These are phyloP conservation scores for Thymus quinquecostatus DNA, from an alignment of 257 asterid species.

Conservation along the genomic window DNA sequence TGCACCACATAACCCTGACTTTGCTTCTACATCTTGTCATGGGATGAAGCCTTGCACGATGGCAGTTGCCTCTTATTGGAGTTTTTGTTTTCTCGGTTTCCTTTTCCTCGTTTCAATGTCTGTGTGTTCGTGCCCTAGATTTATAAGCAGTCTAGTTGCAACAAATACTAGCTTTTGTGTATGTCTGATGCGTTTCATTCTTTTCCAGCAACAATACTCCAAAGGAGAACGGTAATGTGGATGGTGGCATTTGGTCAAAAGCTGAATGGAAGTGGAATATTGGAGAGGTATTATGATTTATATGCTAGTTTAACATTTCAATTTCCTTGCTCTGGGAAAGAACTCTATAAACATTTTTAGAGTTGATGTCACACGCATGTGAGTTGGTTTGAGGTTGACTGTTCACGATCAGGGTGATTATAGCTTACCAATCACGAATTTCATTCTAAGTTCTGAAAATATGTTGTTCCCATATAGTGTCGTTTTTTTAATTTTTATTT, in stretches of 20 bases:
- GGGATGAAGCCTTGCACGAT: neutral
- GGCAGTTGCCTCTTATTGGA: neutral
- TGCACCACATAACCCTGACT: neutral
- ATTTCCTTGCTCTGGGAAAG: slow-evolving; percentile 12
- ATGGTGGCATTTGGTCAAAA: slow-evolving; percentile 64
- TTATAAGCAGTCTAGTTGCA: neutral
- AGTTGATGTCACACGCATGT: neutral
- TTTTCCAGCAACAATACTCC: slow-evolving; percentile 46
- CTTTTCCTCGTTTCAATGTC: neutral
- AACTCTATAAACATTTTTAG: neutral
- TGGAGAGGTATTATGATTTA: slow-evolving; percentile 61
- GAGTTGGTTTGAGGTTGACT: neutral
- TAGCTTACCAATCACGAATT: neutral
- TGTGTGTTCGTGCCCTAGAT: neutral
- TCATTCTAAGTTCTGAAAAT: neutral
- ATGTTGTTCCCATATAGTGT: neutral
- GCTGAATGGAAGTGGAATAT: slow-evolving; percentile 68
- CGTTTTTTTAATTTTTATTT: neutral
- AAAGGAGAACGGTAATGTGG: slow-evolving; percentile 40
- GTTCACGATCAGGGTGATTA: neutral
- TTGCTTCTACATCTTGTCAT: slow-evolving; percentile 1
- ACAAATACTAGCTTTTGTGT: neutral
- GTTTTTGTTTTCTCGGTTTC: neutral
- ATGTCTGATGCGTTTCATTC: slow-evolving; percentile 18
- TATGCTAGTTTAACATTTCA: neutral